Evolutionary conservation across 331 rosid genomes (phyloP).

Genomic region (Stylosanthes scabra): DNA sequence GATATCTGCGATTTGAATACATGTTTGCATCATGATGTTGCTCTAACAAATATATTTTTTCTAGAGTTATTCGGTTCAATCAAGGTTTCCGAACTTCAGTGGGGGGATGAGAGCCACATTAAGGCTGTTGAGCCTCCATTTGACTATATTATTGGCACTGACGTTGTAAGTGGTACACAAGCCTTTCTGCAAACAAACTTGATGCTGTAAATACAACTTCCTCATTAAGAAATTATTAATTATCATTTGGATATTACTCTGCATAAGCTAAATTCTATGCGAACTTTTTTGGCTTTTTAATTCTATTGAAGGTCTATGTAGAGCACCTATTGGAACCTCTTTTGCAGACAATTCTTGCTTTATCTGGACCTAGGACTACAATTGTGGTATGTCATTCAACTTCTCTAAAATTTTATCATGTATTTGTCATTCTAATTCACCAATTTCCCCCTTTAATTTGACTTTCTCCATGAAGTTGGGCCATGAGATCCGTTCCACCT

Average conservation of each 20-base stretch:
- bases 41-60: slow-evolving; percentile 37
- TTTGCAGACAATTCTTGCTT: slow-evolving; percentile 72
- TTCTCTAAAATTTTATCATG: not conserved
- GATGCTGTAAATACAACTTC: slow-evolving; percentile 23
- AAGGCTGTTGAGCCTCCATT: slow-evolving; percentile 89
- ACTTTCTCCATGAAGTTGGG: slow-evolving; percentile 70
- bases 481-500: slow-evolving; percentile 82
- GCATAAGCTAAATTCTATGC: not conserved
- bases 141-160: slow-evolving; percentile 92
- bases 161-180: slow-evolving; percentile 66
- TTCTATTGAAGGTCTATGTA: slow-evolving; percentile 71
- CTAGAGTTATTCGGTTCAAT: slow-evolving; percentile 86
- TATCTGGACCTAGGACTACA: slow-evolving; percentile 91
- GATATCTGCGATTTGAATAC: not conserved
- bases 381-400: slow-evolving; percentile 52
- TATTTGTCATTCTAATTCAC: not conserved
- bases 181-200: slow-evolving; percentile 28
- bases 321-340: slow-evolving; percentile 92
- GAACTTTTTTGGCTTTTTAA: not conserved
- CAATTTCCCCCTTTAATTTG: slow-evolving; percentile 6
- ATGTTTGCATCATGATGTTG: not conserved
- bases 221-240: not conserved
- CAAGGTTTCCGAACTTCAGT: slow-evolving; percentile 78
- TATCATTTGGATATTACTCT: slow-evolving; percentile 14
- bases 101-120: slow-evolving; percentile 86